Evolutionary conservation across 2,329 filamentous ascomycete species (phyloP), one percentile per base, ranked within the genome.

Genomic region (Alternaria longipes): DNA sequence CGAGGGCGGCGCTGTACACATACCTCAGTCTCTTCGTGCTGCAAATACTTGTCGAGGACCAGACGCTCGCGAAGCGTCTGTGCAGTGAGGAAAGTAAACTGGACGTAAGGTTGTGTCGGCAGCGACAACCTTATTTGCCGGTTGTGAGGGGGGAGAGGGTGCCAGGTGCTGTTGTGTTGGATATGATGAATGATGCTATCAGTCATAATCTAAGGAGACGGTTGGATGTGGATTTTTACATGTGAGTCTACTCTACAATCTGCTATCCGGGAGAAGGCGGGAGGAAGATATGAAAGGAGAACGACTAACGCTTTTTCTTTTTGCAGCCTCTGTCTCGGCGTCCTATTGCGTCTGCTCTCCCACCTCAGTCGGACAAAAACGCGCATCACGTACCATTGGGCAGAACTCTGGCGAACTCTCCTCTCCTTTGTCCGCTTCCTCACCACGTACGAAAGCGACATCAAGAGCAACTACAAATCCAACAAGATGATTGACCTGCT

Each of bases 181-280:
- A 99, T 75, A 88, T 92, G 22, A 90, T 96, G 84, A 86, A 97
- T 34, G 94, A 98, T 76, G 92, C 91, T 5, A 90, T 98, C 69
- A 97, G 94, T 71, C 95, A 99, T 80, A 99, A 99, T 75, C 85
- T 99, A 28, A 89, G 93, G 30, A 89, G 92, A 49, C 88, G 91
- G 38, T 85, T 99, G 4, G 94, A 98, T 75, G 88, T 94, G 14
- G 88, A 91, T 36, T 86, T 98, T 34, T 97, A 97, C 75, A 91
- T 88, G 82, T 85, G 72, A 66, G 73, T 66, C 11, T 5, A 0
- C 18, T 9, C 34, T 14, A 8, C 12, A 22, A 32, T 8, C 4
- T 7, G n/a, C 8, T 12, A 1, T 18, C 26, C 18, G 24, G 7
- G 24, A 26, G n/a, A 26, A 26, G 24, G 24, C 24, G 24, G 7